Conservation (phyloP, 2,329 filamentous ascomycete species). For the Annulohypoxylon truncatum region DNA sequence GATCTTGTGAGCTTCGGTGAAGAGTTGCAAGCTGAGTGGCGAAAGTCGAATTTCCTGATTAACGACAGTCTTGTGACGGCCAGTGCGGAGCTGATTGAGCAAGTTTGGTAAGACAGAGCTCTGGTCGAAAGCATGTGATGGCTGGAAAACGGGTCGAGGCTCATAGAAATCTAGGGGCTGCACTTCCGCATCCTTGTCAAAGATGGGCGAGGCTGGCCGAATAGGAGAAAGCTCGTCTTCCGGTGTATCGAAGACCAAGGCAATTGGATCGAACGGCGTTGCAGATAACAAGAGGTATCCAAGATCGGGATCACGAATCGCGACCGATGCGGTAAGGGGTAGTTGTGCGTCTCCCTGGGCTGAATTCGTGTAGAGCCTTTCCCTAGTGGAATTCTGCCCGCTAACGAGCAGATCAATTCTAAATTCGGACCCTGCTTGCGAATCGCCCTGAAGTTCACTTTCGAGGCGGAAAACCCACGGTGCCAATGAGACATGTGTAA, state of each 20-base stretch:
- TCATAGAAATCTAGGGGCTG: conserved; percentile 66
- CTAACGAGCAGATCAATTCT: conserved; percentile 70
- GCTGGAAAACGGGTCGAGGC: conserved; percentile 74
- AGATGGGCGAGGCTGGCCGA: conserved; percentile 57
- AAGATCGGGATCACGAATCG: conserved; percentile 70
- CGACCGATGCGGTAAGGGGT: conserved; percentile 65
- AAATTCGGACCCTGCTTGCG: conserved; percentile 70
- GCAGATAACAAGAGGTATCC: conserved; percentile 72
- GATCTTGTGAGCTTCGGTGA: conserved; percentile 78
- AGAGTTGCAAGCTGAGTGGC: conserved; percentile 75
- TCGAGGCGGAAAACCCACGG: conserved; percentile 74
- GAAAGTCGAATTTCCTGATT: conserved; percentile 77
- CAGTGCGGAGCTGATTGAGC: conserved; percentile 67
- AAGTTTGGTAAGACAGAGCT: conserved; percentile 66
- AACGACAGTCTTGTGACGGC: conserved; percentile 69
- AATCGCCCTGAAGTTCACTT: conserved; percentile 67
- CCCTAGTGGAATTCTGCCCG: conserved; percentile 66
- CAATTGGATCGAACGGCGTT: conserved; percentile 67
- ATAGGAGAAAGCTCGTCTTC: conserved; percentile 62
- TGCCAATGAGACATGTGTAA: conserved; percentile 69
- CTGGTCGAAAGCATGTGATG: conserved; percentile 69
- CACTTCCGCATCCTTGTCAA: conserved; percentile 57
- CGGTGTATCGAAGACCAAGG: conserved; percentile 69
- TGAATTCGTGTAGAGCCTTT: conserved; percentile 67
- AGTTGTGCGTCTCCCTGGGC: conserved; percentile 57